Percentiles rank a stretch among this genome's conserved stretches.
These are phyloP conservation scores for Coniella vitis DNA, from an alignment of 2,329 filamentous ascomycete species.

Conservation along the genomic window DNA sequence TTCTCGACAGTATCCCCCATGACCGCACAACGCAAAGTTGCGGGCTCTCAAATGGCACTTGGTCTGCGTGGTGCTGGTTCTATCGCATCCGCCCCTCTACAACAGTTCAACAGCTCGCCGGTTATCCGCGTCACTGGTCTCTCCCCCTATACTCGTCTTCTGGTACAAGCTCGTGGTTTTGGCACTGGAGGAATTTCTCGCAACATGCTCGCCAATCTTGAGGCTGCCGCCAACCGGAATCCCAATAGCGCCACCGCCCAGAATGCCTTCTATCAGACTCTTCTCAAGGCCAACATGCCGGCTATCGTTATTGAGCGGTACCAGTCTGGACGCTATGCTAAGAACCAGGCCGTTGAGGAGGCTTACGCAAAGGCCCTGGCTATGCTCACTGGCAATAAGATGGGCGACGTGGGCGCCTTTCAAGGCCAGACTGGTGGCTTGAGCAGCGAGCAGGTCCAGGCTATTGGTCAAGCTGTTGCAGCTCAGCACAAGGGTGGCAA, in stretches of 20 bases:
- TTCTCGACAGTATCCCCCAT: slow-evolving; percentile 9
- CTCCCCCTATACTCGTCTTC: slow-evolving; percentile 8
- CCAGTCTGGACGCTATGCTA: slow-evolving; percentile 76
- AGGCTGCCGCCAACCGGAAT: slow-evolving; percentile 90
- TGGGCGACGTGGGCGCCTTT: slow-evolving; percentile 22
- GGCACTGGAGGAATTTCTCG: slow-evolving; percentile 45
- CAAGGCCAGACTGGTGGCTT: slow-evolving; percentile 34
- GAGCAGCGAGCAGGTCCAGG: slow-evolving; percentile 60
- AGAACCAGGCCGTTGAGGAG: slow-evolving; percentile 69
- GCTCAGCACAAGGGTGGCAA: slow-evolving; percentile 63
- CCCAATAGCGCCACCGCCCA: slow-evolving; percentile 81
- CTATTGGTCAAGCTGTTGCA: slow-evolving; percentile 74
- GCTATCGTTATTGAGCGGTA: slow-evolving; percentile 88
- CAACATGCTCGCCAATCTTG: slow-evolving; percentile 72
- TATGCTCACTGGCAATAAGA: slow-evolving; percentile 22
- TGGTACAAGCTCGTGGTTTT: slow-evolving; percentile 29
- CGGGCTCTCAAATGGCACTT: background rate
- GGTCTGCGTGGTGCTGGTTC: background rate
- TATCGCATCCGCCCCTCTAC: background rate
- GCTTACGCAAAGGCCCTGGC: slow-evolving; percentile 70
- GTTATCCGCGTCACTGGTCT: slow-evolving; percentile 5
- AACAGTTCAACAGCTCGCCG: background rate
- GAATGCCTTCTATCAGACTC: slow-evolving; percentile 86
- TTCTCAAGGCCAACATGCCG: slow-evolving; percentile 88
- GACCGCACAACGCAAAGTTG: background rate